These are phyloP conservation scores for Colletotrichum kahawae DNA, from an alignment of 2,329 filamentous ascomycete species.

Conservation along the genomic window DNA sequence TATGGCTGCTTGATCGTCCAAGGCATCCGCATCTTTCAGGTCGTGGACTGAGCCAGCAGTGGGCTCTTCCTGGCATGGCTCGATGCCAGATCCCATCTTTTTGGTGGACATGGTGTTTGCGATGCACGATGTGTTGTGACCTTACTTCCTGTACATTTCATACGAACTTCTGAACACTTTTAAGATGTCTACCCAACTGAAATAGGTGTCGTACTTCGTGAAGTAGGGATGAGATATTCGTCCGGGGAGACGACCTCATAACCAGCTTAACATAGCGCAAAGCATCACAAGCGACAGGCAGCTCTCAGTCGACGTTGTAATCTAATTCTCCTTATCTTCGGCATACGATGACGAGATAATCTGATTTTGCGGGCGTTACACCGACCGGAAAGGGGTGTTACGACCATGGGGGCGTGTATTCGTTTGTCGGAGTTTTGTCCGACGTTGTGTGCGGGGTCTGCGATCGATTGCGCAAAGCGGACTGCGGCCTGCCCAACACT, in stretches of 20 bases:
- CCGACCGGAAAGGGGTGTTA: not conserved
- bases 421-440: not conserved
- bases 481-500: not conserved
- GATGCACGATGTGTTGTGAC: not conserved
- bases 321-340: not conserved
- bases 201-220: not conserved
- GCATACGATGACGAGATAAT: not conserved
- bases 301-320: not conserved
- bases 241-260: not conserved
- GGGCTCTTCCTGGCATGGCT: not conserved
- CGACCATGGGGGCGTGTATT: not conserved
- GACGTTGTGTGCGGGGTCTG: not conserved
- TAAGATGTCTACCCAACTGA: not conserved
- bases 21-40: not conserved
- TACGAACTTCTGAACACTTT: not conserved
- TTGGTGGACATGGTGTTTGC: not conserved
- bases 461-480: not conserved
- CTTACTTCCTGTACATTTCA: not conserved
- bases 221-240: not conserved
- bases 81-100: not conserved
- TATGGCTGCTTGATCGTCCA: not conserved
- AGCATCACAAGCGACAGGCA: not conserved
- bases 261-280: not conserved
- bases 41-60: not conserved
- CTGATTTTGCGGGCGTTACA: not conserved